Base-by-base conservation (phyloP, 2,329 filamentous ascomycete species). In the Hymenoscyphus repandus region DNA sequence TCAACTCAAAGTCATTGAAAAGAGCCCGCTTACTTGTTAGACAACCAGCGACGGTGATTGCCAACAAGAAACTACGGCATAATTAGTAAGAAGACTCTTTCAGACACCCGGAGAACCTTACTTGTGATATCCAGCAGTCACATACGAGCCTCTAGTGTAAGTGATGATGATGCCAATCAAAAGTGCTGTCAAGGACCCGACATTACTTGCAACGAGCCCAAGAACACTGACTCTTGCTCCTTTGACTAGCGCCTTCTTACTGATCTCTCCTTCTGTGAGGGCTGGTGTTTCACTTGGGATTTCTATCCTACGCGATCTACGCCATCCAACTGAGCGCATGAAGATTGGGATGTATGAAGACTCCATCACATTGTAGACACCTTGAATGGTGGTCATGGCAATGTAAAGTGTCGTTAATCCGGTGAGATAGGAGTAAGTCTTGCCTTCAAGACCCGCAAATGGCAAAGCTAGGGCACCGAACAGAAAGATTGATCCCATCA, bases 161-260 rank as follows among this genome's bases (percentile, higher is more conserved):
- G 45, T 47, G 34, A 47, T 47, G 11, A 47, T 27, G 31, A 47
- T 39, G 10, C 45, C 45, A 40, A 47, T 47, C 5, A 47, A 27
- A 17, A 47, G 15, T n/a, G 33, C 45, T 17, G 45, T 47, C 18
- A 47, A 41, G 10, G 18, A 34, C 32, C 45, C 45, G 33, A 32
- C n/a, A 31, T 47, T 47, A 10, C 45, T 33, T 7, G 45, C 34
- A 13, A 47, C 34, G 5, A 47, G 34, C 7, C 45, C 45, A 18
- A 47, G 45, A 5, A 47, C 45, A 41, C 45, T 47, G 27, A 47
- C 45, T 40, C 45, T 37, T 15, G 45, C 36, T 17, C 45, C 45
- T 30, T 47, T 47, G 12, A 27, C 31, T n/a, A 47, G 40, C 1
- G 41, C 6, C 18, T 44, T 44, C n/a, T 44, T 44, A 12, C 22